Conservation (phyloP, 2,329 filamentous ascomycete genomes). For the Dothidotthia symphoricarpi region DNA sequence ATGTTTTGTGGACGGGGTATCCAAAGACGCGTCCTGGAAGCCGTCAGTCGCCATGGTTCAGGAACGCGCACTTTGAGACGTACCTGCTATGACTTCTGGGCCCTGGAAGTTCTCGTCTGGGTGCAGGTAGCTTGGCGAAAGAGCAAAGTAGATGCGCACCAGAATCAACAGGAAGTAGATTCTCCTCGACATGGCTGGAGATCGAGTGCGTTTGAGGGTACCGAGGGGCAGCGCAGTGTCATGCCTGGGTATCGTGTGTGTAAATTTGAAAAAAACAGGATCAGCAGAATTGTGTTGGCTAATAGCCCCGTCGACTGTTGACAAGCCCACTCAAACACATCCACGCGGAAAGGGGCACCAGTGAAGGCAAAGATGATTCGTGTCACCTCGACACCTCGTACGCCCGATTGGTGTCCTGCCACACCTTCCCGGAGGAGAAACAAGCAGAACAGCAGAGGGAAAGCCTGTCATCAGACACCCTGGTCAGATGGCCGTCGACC, state of each 20-base stretch:
- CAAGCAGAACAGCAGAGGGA: constrained; percentile 1
- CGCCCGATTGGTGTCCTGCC: background rate
- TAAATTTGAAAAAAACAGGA: constrained; percentile 16
- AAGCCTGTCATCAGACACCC: constrained; percentile 9
- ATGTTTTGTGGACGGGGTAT: constrained; percentile 85
- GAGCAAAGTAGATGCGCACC: constrained; percentile 87
- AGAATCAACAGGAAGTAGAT: constrained; percentile 81
- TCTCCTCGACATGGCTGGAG: constrained; percentile 77
- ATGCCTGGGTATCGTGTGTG: constrained; percentile 29
- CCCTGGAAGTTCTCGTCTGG: constrained; percentile 99
- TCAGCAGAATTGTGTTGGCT: constrained; percentile 24
- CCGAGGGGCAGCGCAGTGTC: constrained; percentile 25
- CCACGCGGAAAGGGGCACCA: constrained; percentile 3
- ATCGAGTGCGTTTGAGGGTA: constrained; percentile 13
- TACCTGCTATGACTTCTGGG: constrained; percentile 93
- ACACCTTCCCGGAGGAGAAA: constrained; percentile 4
- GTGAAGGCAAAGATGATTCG: constrained; percentile 1
- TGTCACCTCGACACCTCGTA: constrained; percentile 1
- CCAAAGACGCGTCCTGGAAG: constrained; percentile 80
- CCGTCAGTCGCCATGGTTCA: constrained; percentile 10
- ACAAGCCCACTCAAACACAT: constrained; percentile 6
- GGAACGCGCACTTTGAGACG: constrained; percentile 4
- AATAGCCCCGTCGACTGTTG: constrained; percentile 4
- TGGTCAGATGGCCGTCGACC: constrained; percentile 7
- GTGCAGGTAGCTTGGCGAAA: constrained; percentile 94